Base-by-base conservation (phyloP, 2,329 filamentous ascomycete genomes). In the Fonsecaea pedrosoi region DNA sequence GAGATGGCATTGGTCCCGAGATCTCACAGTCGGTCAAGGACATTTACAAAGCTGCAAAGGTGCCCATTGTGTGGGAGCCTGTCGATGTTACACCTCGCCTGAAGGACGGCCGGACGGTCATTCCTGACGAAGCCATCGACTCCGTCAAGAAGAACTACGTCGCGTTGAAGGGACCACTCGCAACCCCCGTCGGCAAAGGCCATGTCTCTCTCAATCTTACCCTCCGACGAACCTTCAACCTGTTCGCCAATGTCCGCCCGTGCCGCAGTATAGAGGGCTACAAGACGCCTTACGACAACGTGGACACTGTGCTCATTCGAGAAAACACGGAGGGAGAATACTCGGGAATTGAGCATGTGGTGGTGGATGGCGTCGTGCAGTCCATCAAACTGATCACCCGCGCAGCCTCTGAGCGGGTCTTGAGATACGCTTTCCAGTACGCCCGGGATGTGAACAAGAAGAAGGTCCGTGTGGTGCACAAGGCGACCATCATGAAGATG, bases 281-380 rank as follows among this genome's bases (percentile, higher is more conserved):
- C 90, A 97, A 98, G 89, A 99, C 95, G 62, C 93, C 94, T 71
- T 98, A 98, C 85, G 94, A 98, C 81, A 88, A 91, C 76, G 95
- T 99, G 78, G 91, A 99, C 83, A 97, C 94, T 45, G 92, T 97
- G 77, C 86, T 99, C 78, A 98, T 99, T 83, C 92, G 95, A 82
- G 95, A 99, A 86, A 99, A 99, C 87, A 98, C 95, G 74, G 95
- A 98, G 88, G 95, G 95, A 81, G 95, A 98, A 86, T 99, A 99
- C 89, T 97, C 92, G 50, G 95, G 95, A 70, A 98, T 99, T 76
- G 95, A 99, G 87, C 95, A 99, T 84, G 89, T 97, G 66, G 95
- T 98, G 38, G 93, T 98, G 30, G 94, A 98, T 75, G 95, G 95
- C 74, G 95, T 99, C 59, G 95, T 99, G 34, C 95, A 99, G 87